Evolutionary conservation across 148 eudicot species (phyloP), one percentile per base, ranked within the genome.

Genomic region (Spergularia bocconei): DNA sequence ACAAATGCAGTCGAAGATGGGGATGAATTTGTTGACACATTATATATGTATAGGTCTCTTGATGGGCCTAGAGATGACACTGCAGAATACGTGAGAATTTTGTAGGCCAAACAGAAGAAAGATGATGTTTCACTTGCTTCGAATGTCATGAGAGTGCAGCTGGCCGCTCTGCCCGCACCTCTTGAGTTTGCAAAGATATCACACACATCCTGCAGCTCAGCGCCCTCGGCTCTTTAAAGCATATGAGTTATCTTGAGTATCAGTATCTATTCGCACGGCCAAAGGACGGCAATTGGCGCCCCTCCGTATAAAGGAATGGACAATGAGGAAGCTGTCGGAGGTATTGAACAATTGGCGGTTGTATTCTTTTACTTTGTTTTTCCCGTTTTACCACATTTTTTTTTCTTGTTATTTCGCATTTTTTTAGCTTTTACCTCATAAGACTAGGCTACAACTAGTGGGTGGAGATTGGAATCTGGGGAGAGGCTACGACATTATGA

Each of bases 31-130:
- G 89, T 87, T 11, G 85, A 88, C 57, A 91, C 84, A 4, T 63
- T 90, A 39, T 90, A 91, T 48, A 76, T 91, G 94, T 91, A 90
- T 80, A 83, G 92, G 71, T 90, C 97, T 58, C 91, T 91, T 20
- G 91, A 84, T 21, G 92, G 91, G 70, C 92, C 92, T 16, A 83
- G 97, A 75, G 79, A 70, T 33, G 94, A 90, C 84, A 86, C 85
- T 51, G 89, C 93, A 7, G 73, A 59, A 50, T 78, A 81, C 75
- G 93, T 91, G 80, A 80, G 82, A 66, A 87, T 90, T 71, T 72
- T 88, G 69, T 87, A 77, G 81, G 57, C 3, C 19, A 56, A 48
- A 12, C 44, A 15, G 0, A 57, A 47, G 44, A 13, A 19, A 13
- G 39, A 61, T 50, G 53, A 9, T 39, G 47, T 74, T 29, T 33